Evolutionary conservation across 2,329 filamentous ascomycete species (phyloP), one percentile per base, ranked within the genome.

Genomic region (Pseudocercospora macadamiae): DNA sequence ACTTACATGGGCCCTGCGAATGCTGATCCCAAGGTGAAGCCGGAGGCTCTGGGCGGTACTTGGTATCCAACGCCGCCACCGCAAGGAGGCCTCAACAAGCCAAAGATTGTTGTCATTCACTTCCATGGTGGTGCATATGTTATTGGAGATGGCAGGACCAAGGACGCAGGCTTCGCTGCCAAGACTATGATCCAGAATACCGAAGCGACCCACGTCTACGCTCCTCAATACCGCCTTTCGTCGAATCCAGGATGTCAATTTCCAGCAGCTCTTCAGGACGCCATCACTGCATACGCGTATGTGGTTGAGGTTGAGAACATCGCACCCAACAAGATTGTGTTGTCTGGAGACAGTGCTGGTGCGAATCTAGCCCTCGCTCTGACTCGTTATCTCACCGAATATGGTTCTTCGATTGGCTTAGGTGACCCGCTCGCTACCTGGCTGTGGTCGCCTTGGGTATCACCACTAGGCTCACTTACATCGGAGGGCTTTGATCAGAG

Each of bases 321-420:
- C 39, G 65, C 76, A 0, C 63, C 80, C 0, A 51, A 60, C 0
- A 71, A 76, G 30, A 79, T 83, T 55, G 70, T 78, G 0, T 14
- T 83, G 0, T 76, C 74, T 0, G 81, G 81, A 4, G 81, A 83
- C 66, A 79, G 76, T 30, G 81, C 81, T 0, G 81, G 81, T 54
- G 80, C 70, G 0, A 82, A 83, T 62, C 68, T 80, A 9, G 73
- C 69, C 0, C 72, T 82, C 19, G 72, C 73, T 0, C 67, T 83
- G 12, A 69, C 83, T 28, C 72, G 80, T 16, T 83, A 83, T 63
- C 62, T 83, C 4, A 54, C 65, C 7, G 76, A 79, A 21, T 74
- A 75, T 55, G 78, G 76, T 2, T 36, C 63, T 2, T 64, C 70
- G 3, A 49, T 74, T 2, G 66, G 59, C 1, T 64, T 80, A 1